Base-by-base conservation (phyloP, 305 asterid species). In the Fraxinus angustifolia region DNA sequence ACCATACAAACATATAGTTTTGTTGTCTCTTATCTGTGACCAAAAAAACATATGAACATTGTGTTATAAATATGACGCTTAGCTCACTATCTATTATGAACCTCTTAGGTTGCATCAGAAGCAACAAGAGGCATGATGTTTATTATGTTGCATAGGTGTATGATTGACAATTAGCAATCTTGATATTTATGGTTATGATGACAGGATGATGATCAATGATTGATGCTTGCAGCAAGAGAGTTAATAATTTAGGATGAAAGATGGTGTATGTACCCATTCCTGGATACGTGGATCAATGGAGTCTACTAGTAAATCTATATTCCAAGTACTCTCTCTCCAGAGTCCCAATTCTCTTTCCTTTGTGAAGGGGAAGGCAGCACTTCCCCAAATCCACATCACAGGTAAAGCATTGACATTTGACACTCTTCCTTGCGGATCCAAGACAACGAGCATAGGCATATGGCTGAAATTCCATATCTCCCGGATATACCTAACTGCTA, bases 371-470 rank as follows among this genome's bases (percentile, higher is more conserved):
- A 91, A 94, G 11, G 96, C 98, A 2, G 79, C 73, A 65, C 93
- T 88, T 0, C 98, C 98, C 96, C 98, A 94, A 76, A 93, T 94
- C 97, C 98, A 93, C 89, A 94, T 91, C 95, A 94, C 91, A 19
- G 95, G 96, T 3, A 93, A 80, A 2, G 98, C 98, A 75, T 94
- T 93, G 1, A 81, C 68, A 19, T 91, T 93, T 0, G 93, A 80
- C 23, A 88, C 91, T 82, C 87, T 92, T 0, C 95, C 98, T 33
- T 88, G 96, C 0, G 97, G 95, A 76, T 94, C 97, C 73, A 93
- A 75, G 14, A 93, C 98, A 0, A 93, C 95, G 19, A 94, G 93
- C 87, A 92, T 89, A 6, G 98, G 97, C 90, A 85, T 92, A 83
- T 92, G 92, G 6, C 58, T 78, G 81, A 91, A 94, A 14, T 85